Base-by-base conservation (phyloP, 2,329 filamentous ascomycete genomes). In the Colletotrichum sp. region DNA sequence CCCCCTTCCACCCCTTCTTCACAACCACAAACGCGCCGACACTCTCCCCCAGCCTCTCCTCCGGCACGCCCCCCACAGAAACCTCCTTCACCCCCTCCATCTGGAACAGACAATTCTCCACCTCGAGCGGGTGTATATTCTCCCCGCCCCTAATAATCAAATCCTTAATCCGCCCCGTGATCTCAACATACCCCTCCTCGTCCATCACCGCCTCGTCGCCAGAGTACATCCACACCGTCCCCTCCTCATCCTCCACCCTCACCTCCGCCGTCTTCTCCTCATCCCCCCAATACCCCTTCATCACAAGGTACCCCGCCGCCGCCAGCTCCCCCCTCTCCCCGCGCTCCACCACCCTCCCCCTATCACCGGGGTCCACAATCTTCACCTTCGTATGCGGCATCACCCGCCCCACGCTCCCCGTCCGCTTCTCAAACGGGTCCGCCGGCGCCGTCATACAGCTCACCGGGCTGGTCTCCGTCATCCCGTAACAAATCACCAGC, bases 71-170 rank as follows among this genome's bases (percentile, higher is more conserved):
- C 0, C 98, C 95, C 3, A 98, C 95, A 78, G 93, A 95, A 5
- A 92, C 95, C 78, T 98, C 95, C 16, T 89, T 88, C 1, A 99
- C 89, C 5, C 89, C 88, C 3, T 91, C 89, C 81, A 96, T 93
- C 55, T 91, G 91, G 77, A 98, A 92, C 8, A 99, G 89, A 79
- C 93, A 96, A 82, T 98, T 96, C 84, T 99, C 97, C 5, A 99
- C 90, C 84, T 99, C 97, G 8, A 98, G 88, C 0, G 97, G 97
- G 83, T 98, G 95, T 72, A 98, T 98, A 83, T 99, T 99, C 84
- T 99, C 97, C 28, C 97, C 97, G 32, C 95, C 96, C 30, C 95
- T 92, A 82, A 99, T 99, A 80, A 99, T 98, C 71, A 99, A 86
- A 83, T 99, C 97, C 85, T 99, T 99, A 82, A 98, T 96, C 18